Conservation (phyloP, 140 eudicot genomes). For the Flaveria floridana region DNA sequence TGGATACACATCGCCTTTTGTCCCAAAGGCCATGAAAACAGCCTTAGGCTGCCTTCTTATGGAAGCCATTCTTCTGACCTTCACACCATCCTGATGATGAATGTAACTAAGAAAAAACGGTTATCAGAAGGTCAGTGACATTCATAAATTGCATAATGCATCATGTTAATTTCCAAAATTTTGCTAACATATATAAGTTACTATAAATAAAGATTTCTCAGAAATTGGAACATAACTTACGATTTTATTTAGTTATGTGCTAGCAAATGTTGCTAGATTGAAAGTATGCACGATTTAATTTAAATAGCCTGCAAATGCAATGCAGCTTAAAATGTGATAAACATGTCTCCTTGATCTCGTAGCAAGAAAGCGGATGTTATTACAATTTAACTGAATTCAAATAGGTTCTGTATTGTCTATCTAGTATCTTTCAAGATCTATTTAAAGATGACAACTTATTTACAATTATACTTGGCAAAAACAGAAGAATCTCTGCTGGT, state of each 20-base stretch:
- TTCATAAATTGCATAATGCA: neutral
- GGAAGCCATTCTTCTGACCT: slow-evolving; percentile 26
- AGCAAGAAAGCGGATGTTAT: slow-evolving; percentile 21
- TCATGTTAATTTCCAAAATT: neutral
- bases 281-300: neutral
- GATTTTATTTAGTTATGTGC: slow-evolving; percentile 16
- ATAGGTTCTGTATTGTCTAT: neutral
- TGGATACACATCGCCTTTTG: slow-evolving; percentile 88
- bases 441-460: neutral
- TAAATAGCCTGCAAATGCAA: slow-evolving; percentile 24
- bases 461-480: neutral
- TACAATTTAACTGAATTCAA: neutral
- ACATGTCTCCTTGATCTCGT: slow-evolving; percentile 18
- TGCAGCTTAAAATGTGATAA: slow-evolving; percentile 12
- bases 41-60: slow-evolving; percentile 59
- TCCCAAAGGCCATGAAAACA: slow-evolving; percentile 92
- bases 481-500: slow-evolving; percentile 7
- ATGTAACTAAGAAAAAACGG: slow-evolving; percentile 1
- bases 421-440: neutral
- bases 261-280: slow-evolving; percentile 19
- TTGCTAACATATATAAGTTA: slow-evolving; percentile 14
- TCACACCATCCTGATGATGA: slow-evolving; percentile 20
- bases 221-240: slow-evolving; percentile 10
- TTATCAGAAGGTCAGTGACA: slow-evolving; percentile 2
- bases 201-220: neutral